phyloP scores from a whole-genome alignment of 2,329 filamentous ascomycete genomes.

The Aureobasidium sp. region DNA sequence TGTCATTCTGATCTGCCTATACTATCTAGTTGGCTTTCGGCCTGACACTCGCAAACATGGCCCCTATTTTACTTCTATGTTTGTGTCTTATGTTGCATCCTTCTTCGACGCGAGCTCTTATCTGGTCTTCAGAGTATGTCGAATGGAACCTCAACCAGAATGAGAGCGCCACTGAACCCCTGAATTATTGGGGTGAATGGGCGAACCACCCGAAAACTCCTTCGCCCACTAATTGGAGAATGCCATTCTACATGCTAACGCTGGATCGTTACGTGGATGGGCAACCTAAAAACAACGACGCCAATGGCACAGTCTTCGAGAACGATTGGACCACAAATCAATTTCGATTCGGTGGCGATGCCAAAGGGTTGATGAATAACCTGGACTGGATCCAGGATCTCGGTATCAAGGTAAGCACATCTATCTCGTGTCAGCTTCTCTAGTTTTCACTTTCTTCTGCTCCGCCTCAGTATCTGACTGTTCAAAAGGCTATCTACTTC shows the following conservation, averaged over 20 bases:
- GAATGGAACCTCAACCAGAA: constrained; percentile 53
- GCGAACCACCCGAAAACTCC: constrained; percentile 44
- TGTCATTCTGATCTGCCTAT: background rate
- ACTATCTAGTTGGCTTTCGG: background rate
- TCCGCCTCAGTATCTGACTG: background rate
- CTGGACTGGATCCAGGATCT: constrained; percentile 59
- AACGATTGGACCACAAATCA: constrained; percentile 54
- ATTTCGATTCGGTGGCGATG: constrained; percentile 57
- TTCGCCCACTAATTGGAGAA: constrained; percentile 57
- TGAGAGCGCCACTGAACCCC: constrained; percentile 44
- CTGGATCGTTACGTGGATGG: constrained; percentile 59
- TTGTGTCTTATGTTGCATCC: background rate
- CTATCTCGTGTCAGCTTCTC: background rate
- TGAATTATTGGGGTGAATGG: constrained; percentile 54
- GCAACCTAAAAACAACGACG: constrained; percentile 57
- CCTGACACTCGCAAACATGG: too few species aligned
- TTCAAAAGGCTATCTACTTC: constrained; percentile 44
- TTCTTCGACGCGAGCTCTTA: background rate
- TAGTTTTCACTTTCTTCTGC: background rate
- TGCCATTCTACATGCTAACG: constrained; percentile 60
- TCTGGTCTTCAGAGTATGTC: background rate
- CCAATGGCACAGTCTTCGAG: constrained; percentile 55
- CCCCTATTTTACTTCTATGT: background rate
- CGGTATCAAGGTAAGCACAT: constrained; percentile 46
- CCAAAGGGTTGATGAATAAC: constrained; percentile 51